phyloP scores from a whole-genome alignment of 2,329 filamentous ascomycete species.

The Graphiopsis chlorocephala region DNA sequence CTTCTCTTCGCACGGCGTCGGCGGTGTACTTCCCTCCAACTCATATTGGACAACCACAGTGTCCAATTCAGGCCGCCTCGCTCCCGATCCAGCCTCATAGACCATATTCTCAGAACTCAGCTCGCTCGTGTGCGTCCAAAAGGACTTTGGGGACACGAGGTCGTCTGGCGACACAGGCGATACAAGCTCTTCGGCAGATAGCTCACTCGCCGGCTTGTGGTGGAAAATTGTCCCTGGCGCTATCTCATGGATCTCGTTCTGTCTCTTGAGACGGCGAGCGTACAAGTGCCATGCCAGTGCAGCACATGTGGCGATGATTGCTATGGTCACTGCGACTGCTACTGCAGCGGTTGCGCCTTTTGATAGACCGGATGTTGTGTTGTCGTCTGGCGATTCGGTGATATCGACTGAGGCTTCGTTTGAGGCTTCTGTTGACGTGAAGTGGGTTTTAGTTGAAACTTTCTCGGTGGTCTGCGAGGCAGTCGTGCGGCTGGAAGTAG shows the following conservation, averaged over 20 bases:
- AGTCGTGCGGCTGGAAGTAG: neutral
- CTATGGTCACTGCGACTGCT: neutral
- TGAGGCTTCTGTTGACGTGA: neutral
- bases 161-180: neutral
- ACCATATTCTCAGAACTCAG: conserved; percentile 9
- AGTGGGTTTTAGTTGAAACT: neutral
- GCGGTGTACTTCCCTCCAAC: neutral
- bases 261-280: neutral
- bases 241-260: conserved; percentile 7
- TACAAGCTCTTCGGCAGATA: neutral
- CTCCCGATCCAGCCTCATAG: conserved; percentile 5
- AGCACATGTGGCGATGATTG: neutral
- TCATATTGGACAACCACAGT: neutral
- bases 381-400: neutral
- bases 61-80: conserved; percentile 7
- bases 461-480: neutral
- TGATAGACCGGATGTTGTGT: neutral
- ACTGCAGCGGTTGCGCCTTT: conserved; percentile 4
- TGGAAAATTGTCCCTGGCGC: neutral
- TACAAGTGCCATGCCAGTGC: neutral
- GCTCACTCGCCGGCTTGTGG: neutral
- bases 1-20: neutral
- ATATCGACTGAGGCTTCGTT: neutral
- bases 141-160: neutral
- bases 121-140: neutral